Conservation (phyloP, 768 basidiomycete genomes). For the Hortiboletus flavorubellus region DNA sequence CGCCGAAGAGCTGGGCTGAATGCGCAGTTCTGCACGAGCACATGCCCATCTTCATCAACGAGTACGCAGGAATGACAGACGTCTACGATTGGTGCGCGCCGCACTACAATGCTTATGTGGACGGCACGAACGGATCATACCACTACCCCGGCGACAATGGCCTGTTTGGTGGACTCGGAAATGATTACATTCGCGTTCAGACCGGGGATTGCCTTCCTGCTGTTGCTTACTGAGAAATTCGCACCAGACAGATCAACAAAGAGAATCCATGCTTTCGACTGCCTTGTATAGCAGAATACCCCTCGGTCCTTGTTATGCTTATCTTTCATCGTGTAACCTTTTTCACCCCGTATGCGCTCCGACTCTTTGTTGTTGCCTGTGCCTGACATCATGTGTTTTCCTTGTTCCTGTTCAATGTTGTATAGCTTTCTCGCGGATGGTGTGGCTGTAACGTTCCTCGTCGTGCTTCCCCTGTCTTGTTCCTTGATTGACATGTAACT, state of each 20-base stretch:
- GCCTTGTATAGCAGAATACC: neutral
- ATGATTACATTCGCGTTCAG: conserved; percentile 19
- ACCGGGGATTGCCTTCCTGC: conserved; percentile 14
- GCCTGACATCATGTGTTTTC: neutral
- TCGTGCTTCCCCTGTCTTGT: neutral
- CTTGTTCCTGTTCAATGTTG: neutral
- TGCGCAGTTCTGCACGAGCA: conserved; percentile 14
- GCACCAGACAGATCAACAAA: neutral
- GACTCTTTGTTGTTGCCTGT: neutral
- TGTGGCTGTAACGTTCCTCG: conserved; percentile 1
- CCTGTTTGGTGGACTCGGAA: conserved; percentile 9
- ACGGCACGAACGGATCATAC: conserved; percentile 3
- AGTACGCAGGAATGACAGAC: conserved; percentile 14
- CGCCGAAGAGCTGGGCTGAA: conserved; percentile 30
- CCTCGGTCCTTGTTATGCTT: neutral
- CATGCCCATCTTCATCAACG: conserved; percentile 30
- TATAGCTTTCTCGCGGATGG: neutral
- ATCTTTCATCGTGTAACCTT: conserved; percentile 2
- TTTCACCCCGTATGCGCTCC: neutral
- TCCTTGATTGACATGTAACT: neutral
- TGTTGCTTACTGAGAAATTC: conserved; percentile 16
- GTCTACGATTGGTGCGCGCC: conserved; percentile 28
- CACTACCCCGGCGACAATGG: conserved; percentile 3
- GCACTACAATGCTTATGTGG: conserved; percentile 12
- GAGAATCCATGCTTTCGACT: neutral